Percentiles rank a stretch among this genome's conserved stretches.
phyloP scores from a whole-genome alignment of 305 asterid species.

The Caryopteris hybrid region DNA sequence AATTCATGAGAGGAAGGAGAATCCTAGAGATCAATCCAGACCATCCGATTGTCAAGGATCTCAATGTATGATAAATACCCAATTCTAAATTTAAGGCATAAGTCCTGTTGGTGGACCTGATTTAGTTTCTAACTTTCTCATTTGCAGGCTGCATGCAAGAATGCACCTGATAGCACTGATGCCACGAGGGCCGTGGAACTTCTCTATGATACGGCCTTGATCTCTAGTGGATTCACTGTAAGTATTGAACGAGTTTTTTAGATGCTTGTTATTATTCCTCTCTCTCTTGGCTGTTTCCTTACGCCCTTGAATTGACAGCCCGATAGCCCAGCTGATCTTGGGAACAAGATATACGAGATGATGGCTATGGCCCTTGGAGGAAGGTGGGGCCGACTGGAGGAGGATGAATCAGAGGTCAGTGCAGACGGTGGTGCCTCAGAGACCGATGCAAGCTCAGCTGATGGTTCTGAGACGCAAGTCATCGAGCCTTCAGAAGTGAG shows the following conservation, averaged over 20 bases:
- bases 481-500: slow-evolving; percentile 87
- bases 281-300: neutral
- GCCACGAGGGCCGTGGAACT: slow-evolving; percentile 93
- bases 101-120: too few species aligned
- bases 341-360: slow-evolving; percentile 95
- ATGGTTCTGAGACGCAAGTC: slow-evolving; percentile 39
- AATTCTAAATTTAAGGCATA: neutral
- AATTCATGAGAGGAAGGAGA: slow-evolving; percentile 98
- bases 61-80: slow-evolving; percentile 46
- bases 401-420: slow-evolving; percentile 23
- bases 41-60: slow-evolving; percentile 91
- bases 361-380: slow-evolving; percentile 99
- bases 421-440: slow-evolving; percentile 19
- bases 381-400: slow-evolving; percentile 87
- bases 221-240: slow-evolving; percentile 97
- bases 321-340: slow-evolving; percentile 90
- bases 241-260: slow-evolving; percentile 9
- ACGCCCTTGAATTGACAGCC: slow-evolving; percentile 45
- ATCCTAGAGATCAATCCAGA: slow-evolving; percentile 94
- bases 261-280: neutral
- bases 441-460: slow-evolving; percentile 23
- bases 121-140: too few species aligned
- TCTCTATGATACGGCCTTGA: slow-evolving; percentile 80
- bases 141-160: slow-evolving; percentile 95
- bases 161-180: slow-evolving; percentile 75